These are phyloP conservation scores for Alternaria ventricosa DNA, from an alignment of 2,329 filamentous ascomycete genomes.

Conservation along the genomic window DNA sequence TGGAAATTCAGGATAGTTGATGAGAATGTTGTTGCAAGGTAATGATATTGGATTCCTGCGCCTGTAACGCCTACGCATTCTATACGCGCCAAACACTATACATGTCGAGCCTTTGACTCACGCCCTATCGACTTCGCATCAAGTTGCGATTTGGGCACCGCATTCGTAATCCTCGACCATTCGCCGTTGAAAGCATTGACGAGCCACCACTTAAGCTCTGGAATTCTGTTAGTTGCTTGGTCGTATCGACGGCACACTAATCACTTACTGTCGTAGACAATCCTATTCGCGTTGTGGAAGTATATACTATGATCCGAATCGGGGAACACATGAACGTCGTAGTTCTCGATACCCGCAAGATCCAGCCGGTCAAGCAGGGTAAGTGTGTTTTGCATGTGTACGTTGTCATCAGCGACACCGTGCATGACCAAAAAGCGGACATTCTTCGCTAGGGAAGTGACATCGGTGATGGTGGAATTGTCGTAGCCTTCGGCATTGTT, in stretches of 20 bases:
- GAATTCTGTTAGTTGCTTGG: conserved; percentile 2
- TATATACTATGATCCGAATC: conserved; percentile 95
- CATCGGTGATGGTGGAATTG: conserved; percentile 75
- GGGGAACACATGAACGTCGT: conserved; percentile 95
- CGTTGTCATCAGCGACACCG: conserved; percentile 95
- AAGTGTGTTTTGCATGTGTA: conserved; percentile 94
- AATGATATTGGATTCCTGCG: not conserved
- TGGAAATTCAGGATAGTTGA: not conserved
- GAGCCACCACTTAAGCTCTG: conserved; percentile 86
- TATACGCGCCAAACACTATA: conserved; percentile 6
- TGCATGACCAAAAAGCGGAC: conserved; percentile 96
- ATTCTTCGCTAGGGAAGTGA: conserved; percentile 73
- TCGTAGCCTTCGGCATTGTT: conserved; percentile 80
- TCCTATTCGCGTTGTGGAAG: conserved; percentile 89
- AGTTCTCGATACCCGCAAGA: conserved; percentile 82
- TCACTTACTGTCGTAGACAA: conserved; percentile 90
- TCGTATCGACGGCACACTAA: not conserved
- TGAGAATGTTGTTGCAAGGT: not conserved
- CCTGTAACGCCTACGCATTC: not conserved
- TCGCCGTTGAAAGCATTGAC: conserved; percentile 98
- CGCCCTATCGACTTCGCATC: conserved; percentile 26
- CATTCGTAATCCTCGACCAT: conserved; percentile 71
- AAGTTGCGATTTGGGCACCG: conserved; percentile 53
- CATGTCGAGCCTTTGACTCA: not conserved
- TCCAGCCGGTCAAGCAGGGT: conserved; percentile 87